These are phyloP conservation scores for Naganishia liquefaciens DNA, from an alignment of 1,284 basidiomycete genomes.

Conservation along the genomic window DNA sequence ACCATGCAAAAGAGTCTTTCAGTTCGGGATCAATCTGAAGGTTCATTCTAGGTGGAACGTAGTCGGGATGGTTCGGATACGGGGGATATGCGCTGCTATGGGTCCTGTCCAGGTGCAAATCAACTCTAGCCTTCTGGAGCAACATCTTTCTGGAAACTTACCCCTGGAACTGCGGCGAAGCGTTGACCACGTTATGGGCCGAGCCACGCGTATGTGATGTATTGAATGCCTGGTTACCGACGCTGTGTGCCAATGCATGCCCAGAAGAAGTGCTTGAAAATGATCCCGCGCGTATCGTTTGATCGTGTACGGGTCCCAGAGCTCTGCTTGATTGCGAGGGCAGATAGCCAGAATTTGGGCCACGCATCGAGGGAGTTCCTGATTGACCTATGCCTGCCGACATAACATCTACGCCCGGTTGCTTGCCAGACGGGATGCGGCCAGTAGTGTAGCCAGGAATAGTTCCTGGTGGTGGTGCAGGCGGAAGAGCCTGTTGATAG, in stretches of 20 bases:
- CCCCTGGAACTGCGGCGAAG: conserved; percentile 3
- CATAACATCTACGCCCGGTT: background rate
- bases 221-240: conserved; percentile 22
- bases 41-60: background rate
- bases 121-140: no score
- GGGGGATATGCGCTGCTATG: conserved; percentile 1
- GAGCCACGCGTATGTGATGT: conserved; percentile 27
- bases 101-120: background rate
- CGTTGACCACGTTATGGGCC: background rate
- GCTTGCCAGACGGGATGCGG: background rate
- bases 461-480: conserved; percentile 4
- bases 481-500: background rate
- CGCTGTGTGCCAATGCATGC: conserved; percentile 18
- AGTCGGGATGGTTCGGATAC: conserved; percentile 4
- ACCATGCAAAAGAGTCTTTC: conserved; percentile 25
- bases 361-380: background rate
- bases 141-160: background rate
- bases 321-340: background rate
- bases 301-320: background rate
- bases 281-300: conserved; percentile 7
- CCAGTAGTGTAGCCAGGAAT: conserved; percentile 17
- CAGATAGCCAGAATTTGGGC: background rate
- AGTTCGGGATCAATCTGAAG: conserved; percentile 7
- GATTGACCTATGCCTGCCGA: background rate
- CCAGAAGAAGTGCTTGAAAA: conserved; percentile 23